Evolutionary conservation across 2,329 filamentous ascomycete species (phyloP).

Genomic region (Trichophyton rubrum): DNA sequence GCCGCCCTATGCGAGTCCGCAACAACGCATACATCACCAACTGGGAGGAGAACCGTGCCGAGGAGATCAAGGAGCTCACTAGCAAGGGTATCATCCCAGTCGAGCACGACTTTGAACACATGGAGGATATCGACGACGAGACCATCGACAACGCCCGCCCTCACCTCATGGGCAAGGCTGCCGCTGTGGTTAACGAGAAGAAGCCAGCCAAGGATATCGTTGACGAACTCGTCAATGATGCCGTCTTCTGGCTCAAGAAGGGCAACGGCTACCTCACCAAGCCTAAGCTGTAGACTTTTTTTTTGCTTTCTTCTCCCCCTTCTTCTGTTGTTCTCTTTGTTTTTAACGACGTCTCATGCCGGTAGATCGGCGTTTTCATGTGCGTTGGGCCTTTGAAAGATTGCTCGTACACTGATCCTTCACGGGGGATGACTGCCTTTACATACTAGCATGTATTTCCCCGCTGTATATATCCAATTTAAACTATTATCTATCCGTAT

Average conservation of each 20-base stretch:
- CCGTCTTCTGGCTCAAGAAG: slow-evolving; percentile 55
- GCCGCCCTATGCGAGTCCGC: slow-evolving; percentile 82
- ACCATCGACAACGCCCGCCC: slow-evolving; percentile 83
- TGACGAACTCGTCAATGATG: slow-evolving; percentile 83
- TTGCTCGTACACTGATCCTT: not conserved
- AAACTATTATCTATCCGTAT: not conserved
- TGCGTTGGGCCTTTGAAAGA: not conserved
- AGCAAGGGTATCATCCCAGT: slow-evolving; percentile 83
- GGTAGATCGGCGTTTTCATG: not conserved
- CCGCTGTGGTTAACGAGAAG: slow-evolving; percentile 84
- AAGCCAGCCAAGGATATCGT: slow-evolving; percentile 84
- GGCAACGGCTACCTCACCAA: slow-evolving; percentile 49
- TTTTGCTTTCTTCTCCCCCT: not conserved
- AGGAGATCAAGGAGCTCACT: slow-evolving; percentile 88
- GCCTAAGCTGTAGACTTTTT: slow-evolving; percentile 52
- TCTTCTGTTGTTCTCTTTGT: not conserved
- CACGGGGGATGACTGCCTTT: not conserved
- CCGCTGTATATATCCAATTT: not conserved
- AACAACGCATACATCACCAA: slow-evolving; percentile 88
- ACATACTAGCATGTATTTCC: not conserved
- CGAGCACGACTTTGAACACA: slow-evolving; percentile 82
- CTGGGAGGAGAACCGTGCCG: slow-evolving; percentile 85
- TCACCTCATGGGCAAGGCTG: slow-evolving; percentile 92
- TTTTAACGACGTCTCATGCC: not conserved
- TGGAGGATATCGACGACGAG: slow-evolving; percentile 64